Conservation (phyloP, 345 rosid genomes). For the Stellera chamaejasme region DNA sequence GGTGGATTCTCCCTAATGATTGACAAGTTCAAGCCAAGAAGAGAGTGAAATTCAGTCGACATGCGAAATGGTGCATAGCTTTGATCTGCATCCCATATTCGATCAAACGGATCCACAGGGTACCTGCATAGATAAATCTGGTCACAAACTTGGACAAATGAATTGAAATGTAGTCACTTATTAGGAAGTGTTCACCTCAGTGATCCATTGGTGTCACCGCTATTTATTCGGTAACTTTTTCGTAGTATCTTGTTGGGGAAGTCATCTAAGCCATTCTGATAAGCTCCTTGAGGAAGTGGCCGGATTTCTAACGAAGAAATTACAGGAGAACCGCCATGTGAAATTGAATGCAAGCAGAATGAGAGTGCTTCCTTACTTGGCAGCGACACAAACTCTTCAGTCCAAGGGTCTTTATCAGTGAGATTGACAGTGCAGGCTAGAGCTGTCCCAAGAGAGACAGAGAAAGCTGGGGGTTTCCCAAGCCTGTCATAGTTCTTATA, state of each 20-base stretch:
- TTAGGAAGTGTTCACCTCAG: constrained; percentile 30
- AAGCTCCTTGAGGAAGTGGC: constrained; percentile 72
- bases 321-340: constrained; percentile 52
- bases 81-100: constrained; percentile 78
- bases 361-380: constrained; percentile 34
- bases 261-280: constrained; percentile 37
- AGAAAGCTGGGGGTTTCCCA: constrained; percentile 58
- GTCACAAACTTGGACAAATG: neutral
- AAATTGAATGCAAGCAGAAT: constrained; percentile 48
- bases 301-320: constrained; percentile 75
- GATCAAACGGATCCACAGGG: constrained; percentile 73
- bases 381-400: constrained; percentile 67
- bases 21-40: constrained; percentile 24
- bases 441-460: constrained; percentile 64
- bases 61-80: constrained; percentile 49
- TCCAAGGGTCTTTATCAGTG: constrained; percentile 61
- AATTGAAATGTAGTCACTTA: constrained; percentile 1
- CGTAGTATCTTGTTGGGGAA: constrained; percentile 36
- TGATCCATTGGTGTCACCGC: constrained; percentile 57
- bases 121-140: constrained; percentile 42
- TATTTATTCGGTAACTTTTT: constrained; percentile 54
- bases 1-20: constrained; percentile 58
- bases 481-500: constrained; percentile 71
- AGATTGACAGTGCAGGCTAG: constrained; percentile 51
- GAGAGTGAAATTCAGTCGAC: constrained; percentile 33